Conservation (phyloP, 495 filamentous ascomycete species). For the Aspergillus heteromorphus region DNA sequence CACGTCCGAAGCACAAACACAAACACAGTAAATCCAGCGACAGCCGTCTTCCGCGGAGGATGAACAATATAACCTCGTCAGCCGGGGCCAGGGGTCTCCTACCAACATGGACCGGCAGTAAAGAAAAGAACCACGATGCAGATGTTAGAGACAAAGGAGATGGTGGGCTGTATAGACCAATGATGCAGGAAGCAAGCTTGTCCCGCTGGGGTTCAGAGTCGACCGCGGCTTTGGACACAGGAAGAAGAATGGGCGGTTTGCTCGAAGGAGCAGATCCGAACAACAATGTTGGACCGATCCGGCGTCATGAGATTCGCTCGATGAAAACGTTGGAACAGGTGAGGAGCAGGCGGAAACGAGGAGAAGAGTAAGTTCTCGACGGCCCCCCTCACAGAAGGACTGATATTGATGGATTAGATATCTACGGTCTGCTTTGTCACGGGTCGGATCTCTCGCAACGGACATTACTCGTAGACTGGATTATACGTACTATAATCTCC, state of each 20-base stretch:
- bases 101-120: conserved; percentile 27
- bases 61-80: conserved; percentile 35
- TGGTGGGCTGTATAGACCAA: conserved; percentile 29
- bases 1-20: conserved; percentile 26
- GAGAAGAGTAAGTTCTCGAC: conserved; percentile 39
- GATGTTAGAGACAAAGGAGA: too few relatives aligned
- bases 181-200: conserved; percentile 27
- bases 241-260: conserved; percentile 31
- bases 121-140: conserved; percentile 31
- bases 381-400: not conserved
- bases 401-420: conserved; percentile 20
- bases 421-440: conserved; percentile 32
- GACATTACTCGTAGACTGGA: conserved; percentile 71
- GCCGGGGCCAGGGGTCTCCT: conserved; percentile 30
- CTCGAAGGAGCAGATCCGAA: conserved; percentile 26
- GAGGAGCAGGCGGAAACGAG: conserved; percentile 34
- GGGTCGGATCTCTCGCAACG: conserved; percentile 38
- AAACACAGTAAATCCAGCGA: conserved; percentile 38
- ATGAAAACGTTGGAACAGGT: conserved; percentile 39
- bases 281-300: conserved; percentile 26
- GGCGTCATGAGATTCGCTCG: conserved; percentile 31
- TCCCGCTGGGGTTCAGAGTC: conserved; percentile 35
- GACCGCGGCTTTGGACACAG: conserved; percentile 17
- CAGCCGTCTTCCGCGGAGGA: conserved; percentile 29
- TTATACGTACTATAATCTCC: conserved; percentile 77